Percentiles rank a stretch among this genome's conserved stretches.
Conservation (phyloP, 2,329 filamentous ascomycete genomes). For the Fonsecaea multimorphosa region DNA sequence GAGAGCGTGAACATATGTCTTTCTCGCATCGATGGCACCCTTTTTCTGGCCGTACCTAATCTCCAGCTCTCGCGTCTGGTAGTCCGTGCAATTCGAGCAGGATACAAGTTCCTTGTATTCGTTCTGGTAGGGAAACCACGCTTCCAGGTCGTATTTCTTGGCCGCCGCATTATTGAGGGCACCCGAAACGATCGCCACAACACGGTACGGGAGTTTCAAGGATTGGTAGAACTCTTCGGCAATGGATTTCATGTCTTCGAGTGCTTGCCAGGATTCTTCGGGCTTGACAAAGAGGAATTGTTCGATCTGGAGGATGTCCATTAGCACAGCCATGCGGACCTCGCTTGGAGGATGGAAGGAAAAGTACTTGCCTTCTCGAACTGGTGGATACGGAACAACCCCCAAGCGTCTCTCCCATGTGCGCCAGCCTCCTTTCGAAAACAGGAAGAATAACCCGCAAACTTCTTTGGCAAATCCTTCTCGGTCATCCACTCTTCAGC, state of each 20-base stretch:
- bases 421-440: slow-evolving; percentile 95
- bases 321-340: background rate
- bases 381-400: slow-evolving; percentile 96
- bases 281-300: slow-evolving; percentile 83
- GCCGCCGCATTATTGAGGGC: slow-evolving; percentile 86
- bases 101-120: slow-evolving; percentile 99
- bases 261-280: slow-evolving; percentile 89
- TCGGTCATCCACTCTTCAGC: slow-evolving; percentile 90
- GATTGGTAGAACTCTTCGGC: slow-evolving; percentile 97
- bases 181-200: slow-evolving; percentile 94
- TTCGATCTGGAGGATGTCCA: slow-evolving; percentile 60
- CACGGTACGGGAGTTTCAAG: slow-evolving; percentile 84
- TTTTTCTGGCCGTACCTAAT: slow-evolving; percentile 90
- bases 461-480: slow-evolving; percentile 87
- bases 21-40: slow-evolving; percentile 75
- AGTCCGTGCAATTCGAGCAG: slow-evolving; percentile 97
- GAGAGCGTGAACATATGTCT: slow-evolving; percentile 92
- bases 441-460: slow-evolving; percentile 90
- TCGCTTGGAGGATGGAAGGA: background rate
- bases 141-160: slow-evolving; percentile 96
- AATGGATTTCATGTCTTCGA: slow-evolving; percentile 87
- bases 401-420: slow-evolving; percentile 93
- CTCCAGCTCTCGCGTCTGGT: slow-evolving; percentile 91
- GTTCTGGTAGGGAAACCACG: slow-evolving; percentile 93
- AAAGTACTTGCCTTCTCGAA: slow-evolving; percentile 76